Percentiles rank a stretch among this genome's conserved stretches.
Conservation (phyloP, 2,329 filamentous ascomycete species). For the Cladosporium sp. region DNA sequence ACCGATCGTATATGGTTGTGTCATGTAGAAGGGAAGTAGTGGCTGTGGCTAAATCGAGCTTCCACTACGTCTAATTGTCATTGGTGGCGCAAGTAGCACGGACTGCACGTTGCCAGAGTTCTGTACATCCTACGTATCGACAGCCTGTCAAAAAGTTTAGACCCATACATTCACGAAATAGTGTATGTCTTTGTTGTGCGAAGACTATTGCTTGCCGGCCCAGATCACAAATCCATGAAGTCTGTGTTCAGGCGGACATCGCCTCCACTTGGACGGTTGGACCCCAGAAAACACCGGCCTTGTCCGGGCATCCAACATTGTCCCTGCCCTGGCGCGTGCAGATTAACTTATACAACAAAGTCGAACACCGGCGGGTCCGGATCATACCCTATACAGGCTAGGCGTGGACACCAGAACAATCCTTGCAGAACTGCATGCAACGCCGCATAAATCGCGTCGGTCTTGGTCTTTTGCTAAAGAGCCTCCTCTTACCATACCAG, state of each 20-base stretch:
- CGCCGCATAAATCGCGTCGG: background rate
- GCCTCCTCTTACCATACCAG: background rate
- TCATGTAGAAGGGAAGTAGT: background rate
- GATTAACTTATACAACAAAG: background rate
- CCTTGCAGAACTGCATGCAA: background rate
- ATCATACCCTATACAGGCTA: background rate
- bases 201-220: background rate
- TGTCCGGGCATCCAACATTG: background rate
- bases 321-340: background rate
- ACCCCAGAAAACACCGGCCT: background rate
- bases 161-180: background rate
- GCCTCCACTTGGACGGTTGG: background rate
- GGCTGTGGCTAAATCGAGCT: background rate
- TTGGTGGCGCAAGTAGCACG: background rate
- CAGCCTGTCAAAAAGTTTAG: no score
- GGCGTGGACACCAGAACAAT: background rate
- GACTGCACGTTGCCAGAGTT: background rate
- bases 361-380: background rate
- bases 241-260: background rate
- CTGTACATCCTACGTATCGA: background rate
- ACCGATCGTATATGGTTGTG: background rate
- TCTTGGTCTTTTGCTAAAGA: background rate
- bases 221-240: background rate
- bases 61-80: background rate
- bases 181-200: background rate